A percentile compares a stretch with the other conserved stretches of the same genome.
Evolutionary conservation across 2,329 filamentous ascomycete genomes (phyloP).

Genomic region (Curvularia verruculosa): DNA sequence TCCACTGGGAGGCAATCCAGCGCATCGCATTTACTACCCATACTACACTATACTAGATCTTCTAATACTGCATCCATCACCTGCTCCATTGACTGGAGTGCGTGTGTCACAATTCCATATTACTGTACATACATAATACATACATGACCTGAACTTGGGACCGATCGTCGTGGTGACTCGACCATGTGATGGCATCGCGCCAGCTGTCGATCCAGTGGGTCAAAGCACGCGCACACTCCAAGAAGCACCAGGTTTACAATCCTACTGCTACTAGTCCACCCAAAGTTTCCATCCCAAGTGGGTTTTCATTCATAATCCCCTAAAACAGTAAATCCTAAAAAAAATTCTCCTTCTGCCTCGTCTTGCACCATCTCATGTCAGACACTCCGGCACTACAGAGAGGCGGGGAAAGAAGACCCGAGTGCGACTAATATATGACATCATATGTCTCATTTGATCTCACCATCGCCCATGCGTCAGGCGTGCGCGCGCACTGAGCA

Average conservation of each 20-base stretch:
- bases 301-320: background rate
- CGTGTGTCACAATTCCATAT: background rate
- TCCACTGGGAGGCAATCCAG: conserved; percentile 5
- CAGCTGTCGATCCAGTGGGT: background rate
- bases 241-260: background rate
- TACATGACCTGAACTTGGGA: background rate
- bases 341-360: background rate
- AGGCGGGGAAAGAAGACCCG: no score
- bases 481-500: no score
- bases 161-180: background rate
- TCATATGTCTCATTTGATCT: background rate
- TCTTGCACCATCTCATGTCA: no score
- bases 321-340: background rate
- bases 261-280: background rate
- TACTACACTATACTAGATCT: background rate
- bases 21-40: conserved; percentile 9
- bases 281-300: background rate
- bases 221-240: background rate
- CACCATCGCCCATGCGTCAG: background rate
- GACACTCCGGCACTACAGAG: no score
- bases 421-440: background rate
- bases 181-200: background rate
- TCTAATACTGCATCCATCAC: background rate
- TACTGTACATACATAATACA: background rate
- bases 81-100: background rate